phyloP scores from a whole-genome alignment of 768 basidiomycete species.

The Lentinula raphanica region DNA sequence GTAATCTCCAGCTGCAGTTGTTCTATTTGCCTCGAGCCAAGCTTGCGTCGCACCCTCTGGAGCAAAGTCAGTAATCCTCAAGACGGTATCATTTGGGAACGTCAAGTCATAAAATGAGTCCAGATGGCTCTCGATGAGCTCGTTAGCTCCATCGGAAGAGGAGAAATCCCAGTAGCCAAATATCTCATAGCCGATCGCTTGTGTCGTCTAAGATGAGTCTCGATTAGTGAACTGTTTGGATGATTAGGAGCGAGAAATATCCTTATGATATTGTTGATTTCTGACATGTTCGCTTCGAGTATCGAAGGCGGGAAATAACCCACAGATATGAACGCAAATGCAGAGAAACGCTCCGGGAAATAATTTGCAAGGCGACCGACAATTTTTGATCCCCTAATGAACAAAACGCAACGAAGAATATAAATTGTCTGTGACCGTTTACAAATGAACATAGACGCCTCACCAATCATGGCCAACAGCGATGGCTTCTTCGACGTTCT shows the following conservation, averaged over 20 bases:
- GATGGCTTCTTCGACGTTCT: conserved; percentile 24
- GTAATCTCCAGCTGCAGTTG: conserved; percentile 4
- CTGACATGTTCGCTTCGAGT: conserved; percentile 17
- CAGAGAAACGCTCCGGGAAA: conserved; percentile 35
- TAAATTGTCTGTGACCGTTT: background rate
- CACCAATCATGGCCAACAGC: conserved; percentile 41
- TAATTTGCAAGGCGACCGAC: conserved; percentile 32
- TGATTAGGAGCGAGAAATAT: background rate
- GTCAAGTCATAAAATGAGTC: conserved; percentile 34
- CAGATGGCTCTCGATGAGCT: conserved; percentile 29
- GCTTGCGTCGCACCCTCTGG: conserved; percentile 30
- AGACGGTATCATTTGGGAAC: conserved; percentile 28
- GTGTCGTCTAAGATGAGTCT: background rate
- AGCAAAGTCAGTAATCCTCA: conserved; percentile 31
- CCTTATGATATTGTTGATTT: conserved; percentile 19
- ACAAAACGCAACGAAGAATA: background rate
- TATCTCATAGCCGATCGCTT: conserved; percentile 27
- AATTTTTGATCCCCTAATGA: conserved; percentile 31
- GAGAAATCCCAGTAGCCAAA: conserved; percentile 41
- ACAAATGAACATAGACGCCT: background rate
- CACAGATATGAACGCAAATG: conserved; percentile 31
- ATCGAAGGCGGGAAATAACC: conserved; percentile 25
- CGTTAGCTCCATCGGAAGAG: conserved; percentile 22
- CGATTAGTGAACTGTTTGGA: background rate
- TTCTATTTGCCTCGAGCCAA: conserved; percentile 27